A percentile compares a stretch with the other conserved stretches of the same genome.
Conservation (phyloP, 2,329 filamentous ascomycete genomes). For the Aureobasidium mangrovei region DNA sequence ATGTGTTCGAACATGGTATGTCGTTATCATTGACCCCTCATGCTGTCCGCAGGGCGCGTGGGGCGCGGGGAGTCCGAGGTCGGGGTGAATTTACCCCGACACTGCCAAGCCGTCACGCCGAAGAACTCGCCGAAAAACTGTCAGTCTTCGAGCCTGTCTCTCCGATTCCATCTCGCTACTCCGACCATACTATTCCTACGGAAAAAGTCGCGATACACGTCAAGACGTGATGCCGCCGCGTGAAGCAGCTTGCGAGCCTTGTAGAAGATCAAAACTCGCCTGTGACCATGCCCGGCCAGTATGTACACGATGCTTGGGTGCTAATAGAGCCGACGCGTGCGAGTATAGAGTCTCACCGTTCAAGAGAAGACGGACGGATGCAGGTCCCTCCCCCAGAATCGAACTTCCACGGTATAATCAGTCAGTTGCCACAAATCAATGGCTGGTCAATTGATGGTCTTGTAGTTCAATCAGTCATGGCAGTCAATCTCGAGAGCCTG, state of each 20-base stretch:
- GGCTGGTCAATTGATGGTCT: background rate
- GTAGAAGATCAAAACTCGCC: constrained; percentile 23
- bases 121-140: background rate
- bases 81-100: too few relatives aligned
- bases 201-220: background rate
- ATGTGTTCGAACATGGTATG: background rate
- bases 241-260: constrained; percentile 24
- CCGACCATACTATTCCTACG: background rate
- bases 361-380: constrained; percentile 18
- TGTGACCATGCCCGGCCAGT: constrained; percentile 24
- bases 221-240: constrained; percentile 7
- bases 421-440: background rate
- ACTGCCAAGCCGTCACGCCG: constrained; percentile 3
- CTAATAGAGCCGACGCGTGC: constrained; percentile 19
- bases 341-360: constrained; percentile 25
- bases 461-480: background rate
- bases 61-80: too few relatives aligned
- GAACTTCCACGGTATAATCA: background rate
- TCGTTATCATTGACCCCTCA: background rate
- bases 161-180: background rate
- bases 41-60: too few relatives aligned
- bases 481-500: constrained; percentile 8
- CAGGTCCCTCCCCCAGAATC: background rate
- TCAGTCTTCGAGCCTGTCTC: too few relatives aligned
- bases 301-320: constrained; percentile 22